Base-by-base conservation (phyloP, 768 basidiomycete genomes). In the Termitomyces sp. region DNA sequence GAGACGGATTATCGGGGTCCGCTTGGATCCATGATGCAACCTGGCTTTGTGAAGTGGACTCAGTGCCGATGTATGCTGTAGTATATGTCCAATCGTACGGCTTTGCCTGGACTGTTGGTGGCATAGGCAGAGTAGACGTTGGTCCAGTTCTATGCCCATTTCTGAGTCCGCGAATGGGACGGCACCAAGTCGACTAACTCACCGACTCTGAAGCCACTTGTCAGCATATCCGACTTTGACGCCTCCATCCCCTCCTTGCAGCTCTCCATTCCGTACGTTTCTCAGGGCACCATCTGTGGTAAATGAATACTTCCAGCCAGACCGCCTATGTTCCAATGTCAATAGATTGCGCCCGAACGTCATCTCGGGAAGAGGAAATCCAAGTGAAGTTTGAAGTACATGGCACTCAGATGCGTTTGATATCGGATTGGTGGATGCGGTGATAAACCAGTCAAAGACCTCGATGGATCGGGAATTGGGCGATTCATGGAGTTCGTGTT, bases 31-130 rank as follows among this genome's bases (percentile, higher is more conserved):
- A 90, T 1, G 63, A 58, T 36, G 67, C 63, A 3, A 64, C 60
- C 37, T 57, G 27, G 37, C 34, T 37, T 18, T 56, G 63, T 18
- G 67, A 64, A 0, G 63, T 52, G 15, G 65, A 55, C 24, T 69
- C 68, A 63, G 88, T 85, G 0, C 96, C 97, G 0, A 85, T 66
- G 64, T 98, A 95, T 3, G 81, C 85, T 1, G 94, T 92, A 2
- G 95, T 97, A 70, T 97, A 98, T 12, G 97, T 99, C 97, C 97
- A 98, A 68, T 99, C 97, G 71, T 92, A 98, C 0, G 88, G 89
- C 65, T 95, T 97, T 8, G 93, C 88, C 0, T 80, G 69, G 22
- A 86, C 82, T 6, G 90, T 90, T 61, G 80, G 71, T 3, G 91
- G 89, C 75, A 91, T 83, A 0, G 88, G 84, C 13, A 84, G 71